Percentiles rank a stretch among this genome's conserved stretches.
phyloP scores from a whole-genome alignment of 371 early-diverging fungal genomes.

The Haplosporangium sp. region DNA sequence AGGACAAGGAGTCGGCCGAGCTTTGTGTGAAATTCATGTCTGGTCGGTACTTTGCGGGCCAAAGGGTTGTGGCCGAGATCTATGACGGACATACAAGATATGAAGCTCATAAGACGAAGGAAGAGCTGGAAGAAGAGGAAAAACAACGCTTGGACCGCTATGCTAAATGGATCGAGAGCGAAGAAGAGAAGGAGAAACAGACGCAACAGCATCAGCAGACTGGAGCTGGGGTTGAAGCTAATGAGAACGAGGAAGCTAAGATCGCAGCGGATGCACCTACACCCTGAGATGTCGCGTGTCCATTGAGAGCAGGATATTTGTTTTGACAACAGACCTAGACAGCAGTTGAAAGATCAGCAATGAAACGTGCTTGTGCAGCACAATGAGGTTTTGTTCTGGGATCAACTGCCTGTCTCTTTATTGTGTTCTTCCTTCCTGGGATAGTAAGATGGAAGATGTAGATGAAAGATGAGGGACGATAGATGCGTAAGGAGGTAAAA shows the following conservation, averaged over 20 bases:
- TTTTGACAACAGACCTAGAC: no score
- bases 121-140: slow-evolving; percentile 78
- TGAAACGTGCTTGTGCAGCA: no score
- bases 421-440: not conserved
- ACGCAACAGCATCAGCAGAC: not conserved
- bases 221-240: not conserved
- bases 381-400: no score
- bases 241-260: not conserved
- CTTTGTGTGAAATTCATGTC: slow-evolving; percentile 90
- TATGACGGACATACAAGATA: slow-evolving; percentile 83
- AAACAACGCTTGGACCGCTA: slow-evolving; percentile 79
- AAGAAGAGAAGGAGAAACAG: slow-evolving; percentile 38
- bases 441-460: not conserved
- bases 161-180: slow-evolving; percentile 82
- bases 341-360: not conserved
- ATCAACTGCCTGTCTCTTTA: no score
- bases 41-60: slow-evolving; percentile 91
- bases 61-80: slow-evolving; percentile 81
- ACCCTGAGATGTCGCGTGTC: slow-evolving; percentile 11
- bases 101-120: slow-evolving; percentile 61
- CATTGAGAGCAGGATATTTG: no score
- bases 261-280: slow-evolving; percentile 44
- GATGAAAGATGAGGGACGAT: not conserved
- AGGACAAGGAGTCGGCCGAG: slow-evolving; percentile 80
- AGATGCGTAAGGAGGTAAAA: not conserved